These are phyloP conservation scores for Ophiostoma sp. DNA, from an alignment of 2,329 filamentous ascomycete species.

Conservation along the genomic window DNA sequence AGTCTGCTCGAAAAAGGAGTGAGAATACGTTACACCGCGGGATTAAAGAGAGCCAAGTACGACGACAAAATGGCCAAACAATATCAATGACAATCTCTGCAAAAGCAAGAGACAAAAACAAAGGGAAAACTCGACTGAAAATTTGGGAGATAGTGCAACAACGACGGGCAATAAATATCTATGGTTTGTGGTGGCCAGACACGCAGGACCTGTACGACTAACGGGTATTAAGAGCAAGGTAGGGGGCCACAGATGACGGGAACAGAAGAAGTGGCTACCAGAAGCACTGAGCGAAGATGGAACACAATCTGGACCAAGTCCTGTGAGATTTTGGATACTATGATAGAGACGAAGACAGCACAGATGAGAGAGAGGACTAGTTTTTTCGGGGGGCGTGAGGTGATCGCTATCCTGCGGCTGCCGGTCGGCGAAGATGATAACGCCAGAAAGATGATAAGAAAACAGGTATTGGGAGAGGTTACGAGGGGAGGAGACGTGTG, in stretches of 20 bases:
- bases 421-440: background rate
- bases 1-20: background rate
- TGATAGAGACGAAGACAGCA: background rate
- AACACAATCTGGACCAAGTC: background rate
- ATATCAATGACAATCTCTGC: background rate
- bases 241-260: background rate
- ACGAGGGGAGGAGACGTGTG: too few species aligned
- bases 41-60: background rate
- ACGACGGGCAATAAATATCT: background rate
- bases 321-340: background rate
- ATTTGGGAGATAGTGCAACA: background rate
- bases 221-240: background rate
- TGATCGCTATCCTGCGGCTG: background rate
- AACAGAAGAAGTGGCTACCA: background rate
- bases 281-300: background rate
- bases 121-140: background rate
- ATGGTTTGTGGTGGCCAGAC: conserved; percentile 1
- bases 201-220: background rate
- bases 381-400: background rate
- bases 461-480: background rate
- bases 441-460: background rate
- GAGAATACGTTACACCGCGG: background rate
- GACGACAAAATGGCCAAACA: background rate
- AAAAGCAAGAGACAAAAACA: background rate
- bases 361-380: background rate